A percentile compares a stretch with the other conserved stretches of the same genome.
phyloP scores from a whole-genome alignment of 108 stramenopile genomes.

The Bacterosira constricta region DNA sequence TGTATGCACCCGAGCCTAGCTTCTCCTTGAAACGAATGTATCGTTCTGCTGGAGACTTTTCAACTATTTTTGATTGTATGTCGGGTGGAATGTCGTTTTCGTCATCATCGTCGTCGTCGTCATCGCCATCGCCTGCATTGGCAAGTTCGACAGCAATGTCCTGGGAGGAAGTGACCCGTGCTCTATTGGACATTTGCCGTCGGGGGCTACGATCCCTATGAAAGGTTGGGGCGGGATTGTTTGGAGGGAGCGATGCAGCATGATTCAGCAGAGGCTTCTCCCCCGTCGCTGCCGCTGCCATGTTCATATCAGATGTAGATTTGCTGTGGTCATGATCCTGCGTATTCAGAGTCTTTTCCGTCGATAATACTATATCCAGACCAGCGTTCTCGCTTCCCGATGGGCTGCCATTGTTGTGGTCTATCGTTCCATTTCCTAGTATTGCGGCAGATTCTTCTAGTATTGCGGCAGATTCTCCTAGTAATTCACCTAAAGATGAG shows the following conservation, averaged over 20 bases:
- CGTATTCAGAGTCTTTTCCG: not conserved
- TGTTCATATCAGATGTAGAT: not conserved
- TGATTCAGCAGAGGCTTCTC: conserved; percentile 4
- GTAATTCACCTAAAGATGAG: not conserved
- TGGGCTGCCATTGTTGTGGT: not conserved
- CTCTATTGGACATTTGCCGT: not conserved
- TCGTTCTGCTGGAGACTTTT: conserved; percentile 88
- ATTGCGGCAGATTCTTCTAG: not conserved
- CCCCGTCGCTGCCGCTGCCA: not conserved
- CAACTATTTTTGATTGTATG: conserved; percentile 65
- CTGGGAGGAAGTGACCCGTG: not conserved
- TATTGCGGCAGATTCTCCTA: not conserved
- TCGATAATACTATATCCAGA: not conserved
- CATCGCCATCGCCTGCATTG: not conserved
- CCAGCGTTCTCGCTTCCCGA: not conserved
- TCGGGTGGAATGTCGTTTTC: conserved; percentile 23
- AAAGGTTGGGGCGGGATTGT: not conserved
- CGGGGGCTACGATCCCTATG: not conserved
- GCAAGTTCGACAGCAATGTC: not conserved
- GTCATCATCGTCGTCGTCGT: conserved; percentile 48
- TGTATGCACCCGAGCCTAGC: conserved; percentile 94
- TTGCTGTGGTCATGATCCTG: not conserved
- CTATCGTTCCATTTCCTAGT: too few relatives aligned
- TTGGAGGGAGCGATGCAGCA: not conserved
- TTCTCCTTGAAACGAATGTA: conserved; percentile 96